Evolutionary conservation across 192 early-diverging fungal species (phyloP).

Genomic region (Podochytrium sp.): DNA sequence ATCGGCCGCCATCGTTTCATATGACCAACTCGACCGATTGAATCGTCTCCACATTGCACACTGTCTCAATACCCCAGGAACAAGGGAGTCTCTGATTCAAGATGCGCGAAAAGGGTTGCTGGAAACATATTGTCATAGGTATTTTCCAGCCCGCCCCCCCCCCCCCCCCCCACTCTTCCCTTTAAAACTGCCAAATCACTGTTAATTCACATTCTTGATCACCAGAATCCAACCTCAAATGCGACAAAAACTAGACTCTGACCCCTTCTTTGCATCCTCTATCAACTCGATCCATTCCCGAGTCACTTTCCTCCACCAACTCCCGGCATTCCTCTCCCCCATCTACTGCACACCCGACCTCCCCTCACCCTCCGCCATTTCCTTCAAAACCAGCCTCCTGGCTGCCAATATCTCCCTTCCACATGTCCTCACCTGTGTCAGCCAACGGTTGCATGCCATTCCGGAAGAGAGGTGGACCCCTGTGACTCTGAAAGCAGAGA

Average conservation of each 20-base stretch:
- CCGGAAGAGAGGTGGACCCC: slow-evolving; percentile 15
- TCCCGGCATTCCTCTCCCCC: not conserved
- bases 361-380: not conserved
- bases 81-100: not conserved
- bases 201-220: too few relatives aligned
- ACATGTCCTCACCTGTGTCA: too few relatives aligned
- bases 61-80: slow-evolving; percentile 13
- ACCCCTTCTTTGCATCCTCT: too few relatives aligned
- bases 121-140: not conserved
- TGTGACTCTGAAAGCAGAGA: slow-evolving; percentile 9
- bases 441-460: not conserved
- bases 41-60: slow-evolving; percentile 70
- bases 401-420: too few relatives aligned
- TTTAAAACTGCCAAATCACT: too few relatives aligned
- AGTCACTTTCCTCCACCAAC: not conserved
- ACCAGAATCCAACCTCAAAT: too few relatives aligned
- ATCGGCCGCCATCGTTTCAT: slow-evolving; percentile 64
- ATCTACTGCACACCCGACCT: not conserved
- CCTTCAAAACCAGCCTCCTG: not conserved
- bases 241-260: too few relatives aligned
- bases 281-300: not conserved
- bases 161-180: too few relatives aligned
- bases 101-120: not conserved
- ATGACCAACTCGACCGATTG: slow-evolving; percentile 73
- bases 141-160: not conserved